Evolutionary conservation across 495 filamentous ascomycete genomes (phyloP), one percentile per base, ranked within the genome.

Genomic region (Aspergillus olivimuriae): DNA sequence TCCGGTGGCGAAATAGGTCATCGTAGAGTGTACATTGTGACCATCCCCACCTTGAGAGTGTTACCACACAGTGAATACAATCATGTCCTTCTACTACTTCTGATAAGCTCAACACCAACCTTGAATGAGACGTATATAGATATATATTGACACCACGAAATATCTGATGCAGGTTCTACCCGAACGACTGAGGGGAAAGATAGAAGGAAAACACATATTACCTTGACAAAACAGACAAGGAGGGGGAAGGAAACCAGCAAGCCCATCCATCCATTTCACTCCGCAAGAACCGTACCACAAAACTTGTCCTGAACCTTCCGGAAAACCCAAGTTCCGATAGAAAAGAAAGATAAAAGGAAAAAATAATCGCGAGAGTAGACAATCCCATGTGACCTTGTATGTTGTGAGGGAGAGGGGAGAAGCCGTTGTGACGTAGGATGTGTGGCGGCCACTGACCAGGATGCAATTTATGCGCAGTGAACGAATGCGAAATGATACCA

Each of bases 401-500:
- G 22, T 39, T 46, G 22, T 16, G 22, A 16, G 12, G 15, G 40
- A 6, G 4, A 16, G 24, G 33, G 40, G 23, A 31, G 39, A 20
- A 46, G 11, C 10, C 26, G 22, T 30, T n/a, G 22, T 20, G 9
- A 32, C 39, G 22, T 36, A 34, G 23, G 35, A 35, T 32, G 39
- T 45, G 36, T 18, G 18, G 39, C 14, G 34, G 43, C 30, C 45
- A 38, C 42, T 24, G 17, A 37, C 21, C 33, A 30, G 31, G 42
- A 36, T 35, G 43, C 42, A 22, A 41, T 40, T 31, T 41, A 45
- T 41, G 47, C 43, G 46, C 31, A 40, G 35, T 28, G 33, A 34
- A 44, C 23, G 22, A 28, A 47, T 44, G 30, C 21, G 41, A 40
- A 44, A 44, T 32, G n/a, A 51, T 46, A 41, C 47, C 44, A 52